Evolutionary conservation across 805 yeast species (phyloP).

Genomic region (Sugiyamaella chiloensis): DNA sequence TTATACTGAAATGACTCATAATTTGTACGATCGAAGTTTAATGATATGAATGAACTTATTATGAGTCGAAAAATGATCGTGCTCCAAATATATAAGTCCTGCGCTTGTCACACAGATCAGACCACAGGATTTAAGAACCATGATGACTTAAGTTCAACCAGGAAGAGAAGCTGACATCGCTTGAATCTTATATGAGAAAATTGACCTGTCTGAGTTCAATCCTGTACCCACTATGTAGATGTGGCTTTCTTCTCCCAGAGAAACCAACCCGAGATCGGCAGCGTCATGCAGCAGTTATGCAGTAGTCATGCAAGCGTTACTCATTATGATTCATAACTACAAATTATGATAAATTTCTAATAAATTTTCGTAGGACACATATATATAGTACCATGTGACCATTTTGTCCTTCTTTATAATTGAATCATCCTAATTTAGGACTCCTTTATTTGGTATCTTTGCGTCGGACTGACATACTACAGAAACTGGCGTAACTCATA

Average conservation of each 20-base stretch:
- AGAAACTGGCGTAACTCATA: neutral
- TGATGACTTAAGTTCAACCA: neutral
- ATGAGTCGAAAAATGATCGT: too few species aligned
- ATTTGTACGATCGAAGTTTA: too few species aligned
- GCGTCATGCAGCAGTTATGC: too few species aligned
- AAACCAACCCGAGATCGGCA: too few species aligned
- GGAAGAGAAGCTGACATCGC: conserved; percentile 32
- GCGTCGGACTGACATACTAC: too few species aligned
- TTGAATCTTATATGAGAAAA: conserved; percentile 31
- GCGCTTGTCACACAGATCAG: too few species aligned
- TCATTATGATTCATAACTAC: neutral
- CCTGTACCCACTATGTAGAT: neutral
- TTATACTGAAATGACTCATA: too few species aligned
- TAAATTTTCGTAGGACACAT: neutral
- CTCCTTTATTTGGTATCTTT: too few species aligned
- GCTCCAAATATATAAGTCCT: too few species aligned
- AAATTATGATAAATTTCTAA: neutral
- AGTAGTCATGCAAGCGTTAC: conserved; percentile 1
- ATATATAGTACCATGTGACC: neutral
- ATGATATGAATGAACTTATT: too few species aligned
- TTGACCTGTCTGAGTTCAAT: neutral
- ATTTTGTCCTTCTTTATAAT: neutral
- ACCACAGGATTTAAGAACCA: conserved; percentile 3
- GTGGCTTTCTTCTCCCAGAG: too few species aligned
- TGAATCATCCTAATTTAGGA: neutral